These are phyloP conservation scores for Schizophyllum amplum DNA, from an alignment of 1,284 basidiomycete species.

Conservation along the genomic window DNA sequence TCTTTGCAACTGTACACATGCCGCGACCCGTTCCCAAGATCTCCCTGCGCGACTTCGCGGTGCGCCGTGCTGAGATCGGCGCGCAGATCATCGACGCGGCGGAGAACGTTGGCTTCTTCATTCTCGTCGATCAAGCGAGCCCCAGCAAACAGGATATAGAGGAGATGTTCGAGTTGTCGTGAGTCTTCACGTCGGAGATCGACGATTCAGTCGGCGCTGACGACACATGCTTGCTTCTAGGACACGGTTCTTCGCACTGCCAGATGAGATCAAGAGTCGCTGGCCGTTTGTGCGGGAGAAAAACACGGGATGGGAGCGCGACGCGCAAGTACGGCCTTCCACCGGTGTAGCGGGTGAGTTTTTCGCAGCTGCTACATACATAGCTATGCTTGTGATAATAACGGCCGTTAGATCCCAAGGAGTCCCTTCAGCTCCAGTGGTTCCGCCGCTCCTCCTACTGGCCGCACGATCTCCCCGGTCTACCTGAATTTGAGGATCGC, in stretches of 20 bases:
- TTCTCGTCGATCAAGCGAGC: not conserved
- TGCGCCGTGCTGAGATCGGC: not conserved
- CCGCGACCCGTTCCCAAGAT: not conserved
- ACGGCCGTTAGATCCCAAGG: not conserved
- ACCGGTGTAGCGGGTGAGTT: not conserved
- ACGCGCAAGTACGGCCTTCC: not conserved
- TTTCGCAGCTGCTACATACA: not conserved
- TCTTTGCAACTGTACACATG: slow-evolving; percentile 1
- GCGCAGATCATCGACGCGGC: not conserved
- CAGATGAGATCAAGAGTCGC: not conserved
- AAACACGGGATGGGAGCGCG: not conserved
- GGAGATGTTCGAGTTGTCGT: not conserved
- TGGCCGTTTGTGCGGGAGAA: not conserved
- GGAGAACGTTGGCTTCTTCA: not conserved
- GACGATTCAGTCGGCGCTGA: not conserved
- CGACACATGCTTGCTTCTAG: not conserved
- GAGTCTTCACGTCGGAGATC: not conserved
- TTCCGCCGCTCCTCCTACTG: not conserved
- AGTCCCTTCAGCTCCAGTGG: not conserved
- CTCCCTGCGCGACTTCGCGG: not conserved
- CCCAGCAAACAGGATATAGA: not conserved
- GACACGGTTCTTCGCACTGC: not conserved
- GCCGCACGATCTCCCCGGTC: not conserved
- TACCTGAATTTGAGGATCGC: not conserved
- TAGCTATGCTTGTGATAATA: too few relatives aligned